Evolutionary conservation across 352 stramenopile genomes (phyloP).

Genomic region (Globisporangium rhizosaccharum): DNA sequence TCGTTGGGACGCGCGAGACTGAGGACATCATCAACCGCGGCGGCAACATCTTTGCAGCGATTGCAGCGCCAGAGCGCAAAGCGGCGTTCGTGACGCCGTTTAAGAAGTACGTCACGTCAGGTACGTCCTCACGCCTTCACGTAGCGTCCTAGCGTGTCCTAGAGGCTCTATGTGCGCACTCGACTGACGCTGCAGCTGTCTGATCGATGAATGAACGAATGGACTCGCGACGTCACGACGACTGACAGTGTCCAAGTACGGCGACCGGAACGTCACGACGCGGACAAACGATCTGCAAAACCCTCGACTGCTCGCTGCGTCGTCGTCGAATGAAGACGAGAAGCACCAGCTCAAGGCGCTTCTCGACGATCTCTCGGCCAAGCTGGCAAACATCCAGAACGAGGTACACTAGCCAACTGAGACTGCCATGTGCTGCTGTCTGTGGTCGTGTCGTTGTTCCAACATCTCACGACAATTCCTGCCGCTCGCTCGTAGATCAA

Average conservation of each 20-base stretch:
- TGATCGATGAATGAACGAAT: not conserved
- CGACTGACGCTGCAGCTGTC: not conserved
- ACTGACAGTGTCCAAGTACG: constrained; percentile 71
- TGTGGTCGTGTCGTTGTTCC: not conserved
- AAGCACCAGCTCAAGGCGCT: constrained; percentile 53
- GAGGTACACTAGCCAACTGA: constrained; percentile 24
- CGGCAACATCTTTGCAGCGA: constrained; percentile 50
- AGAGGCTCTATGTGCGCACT: not conserved
- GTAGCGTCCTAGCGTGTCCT: not conserved
- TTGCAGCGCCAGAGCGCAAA: constrained; percentile 53
- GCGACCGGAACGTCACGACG: constrained; percentile 80
- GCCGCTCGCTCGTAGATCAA: constrained; percentile 28
- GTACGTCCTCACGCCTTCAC: constrained; percentile 15
- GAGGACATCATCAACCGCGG: constrained; percentile 76
- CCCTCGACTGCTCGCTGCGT: constrained; percentile 56
- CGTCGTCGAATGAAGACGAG: constrained; percentile 74
- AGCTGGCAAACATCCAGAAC: constrained; percentile 41
- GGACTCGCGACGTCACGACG: too few relatives aligned
- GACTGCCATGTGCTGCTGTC: not conserved
- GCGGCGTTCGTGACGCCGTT: constrained; percentile 74
- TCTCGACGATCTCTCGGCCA: constrained; percentile 33
- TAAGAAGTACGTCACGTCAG: constrained; percentile 85
- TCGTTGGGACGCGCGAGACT: constrained; percentile 66
- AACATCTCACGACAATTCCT: not conserved
- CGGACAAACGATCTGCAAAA: constrained; percentile 75